phyloP scores from a whole-genome alignment of 208 protist genomes.

The Trichomonas vaginalis region DNA sequence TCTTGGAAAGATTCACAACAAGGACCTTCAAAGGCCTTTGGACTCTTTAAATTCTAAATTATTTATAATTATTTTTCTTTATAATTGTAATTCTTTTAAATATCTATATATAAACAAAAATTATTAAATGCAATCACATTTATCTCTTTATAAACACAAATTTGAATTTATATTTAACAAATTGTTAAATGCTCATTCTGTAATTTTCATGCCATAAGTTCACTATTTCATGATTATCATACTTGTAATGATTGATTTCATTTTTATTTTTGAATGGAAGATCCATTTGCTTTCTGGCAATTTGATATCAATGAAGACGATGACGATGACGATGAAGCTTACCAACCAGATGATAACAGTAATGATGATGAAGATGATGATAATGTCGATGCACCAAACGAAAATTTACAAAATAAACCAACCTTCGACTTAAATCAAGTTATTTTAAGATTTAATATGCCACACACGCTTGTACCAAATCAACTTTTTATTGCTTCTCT shows the following conservation, averaged over 20 bases:
- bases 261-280: too few relatives aligned
- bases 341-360: background rate
- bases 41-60: background rate
- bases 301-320: background rate
- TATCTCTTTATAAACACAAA: too few relatives aligned
- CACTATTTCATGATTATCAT: too few relatives aligned
- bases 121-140: too few relatives aligned
- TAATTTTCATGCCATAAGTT: too few relatives aligned
- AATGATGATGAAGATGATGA: background rate
- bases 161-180: too few relatives aligned
- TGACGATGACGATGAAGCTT: background rate
- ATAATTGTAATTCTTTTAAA: background rate
- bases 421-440: background rate
- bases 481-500: background rate
- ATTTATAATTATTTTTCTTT: background rate
- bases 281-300: background rate
- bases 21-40: background rate
- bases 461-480: background rate
- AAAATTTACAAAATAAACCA: background rate
- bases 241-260: too few relatives aligned
- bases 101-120: background rate
- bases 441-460: background rate
- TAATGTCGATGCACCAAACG: background rate
- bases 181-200: too few relatives aligned
- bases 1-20: background rate